phyloP scores from a whole-genome alignment of 1,139 yeast species.

The Kodamaea ohmeri region DNA sequence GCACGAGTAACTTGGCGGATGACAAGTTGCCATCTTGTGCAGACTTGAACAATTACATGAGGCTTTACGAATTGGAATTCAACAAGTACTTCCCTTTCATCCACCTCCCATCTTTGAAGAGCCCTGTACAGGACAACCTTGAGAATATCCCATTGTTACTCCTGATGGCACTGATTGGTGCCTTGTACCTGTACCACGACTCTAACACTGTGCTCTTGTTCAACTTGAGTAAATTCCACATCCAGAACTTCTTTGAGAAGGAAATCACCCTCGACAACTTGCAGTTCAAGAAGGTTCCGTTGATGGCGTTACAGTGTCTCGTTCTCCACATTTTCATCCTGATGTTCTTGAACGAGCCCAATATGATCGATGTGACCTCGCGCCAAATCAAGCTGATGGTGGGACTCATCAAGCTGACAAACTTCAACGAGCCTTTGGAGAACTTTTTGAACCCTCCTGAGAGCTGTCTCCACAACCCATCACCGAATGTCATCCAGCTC shows the following conservation, averaged over 20 bases:
- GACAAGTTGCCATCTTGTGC: constrained; percentile 70
- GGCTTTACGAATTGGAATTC: constrained; percentile 69
- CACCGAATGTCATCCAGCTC: constrained; percentile 29
- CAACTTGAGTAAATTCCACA: constrained; percentile 74
- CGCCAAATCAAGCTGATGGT: constrained; percentile 77
- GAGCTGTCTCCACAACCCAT: constrained; percentile 9
- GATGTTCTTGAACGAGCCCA: constrained; percentile 72
- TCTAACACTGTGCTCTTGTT: constrained; percentile 72
- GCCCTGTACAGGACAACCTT: constrained; percentile 49
- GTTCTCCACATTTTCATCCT: constrained; percentile 80
- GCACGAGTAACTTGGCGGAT: constrained; percentile 46
- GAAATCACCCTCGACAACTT: constrained; percentile 44
- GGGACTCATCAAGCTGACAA: constrained; percentile 74
- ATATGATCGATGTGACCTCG: constrained; percentile 70
- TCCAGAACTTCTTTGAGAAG: constrained; percentile 71
- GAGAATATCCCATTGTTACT: constrained; percentile 76
- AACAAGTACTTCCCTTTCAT: constrained; percentile 80
- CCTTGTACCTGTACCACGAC: constrained; percentile 79
- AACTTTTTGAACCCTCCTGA: constrained; percentile 60
- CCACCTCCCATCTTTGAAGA: constrained; percentile 66
- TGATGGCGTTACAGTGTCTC: constrained; percentile 86
- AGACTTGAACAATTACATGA: constrained; percentile 71
- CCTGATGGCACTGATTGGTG: constrained; percentile 87
- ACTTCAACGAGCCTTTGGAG: constrained; percentile 69
- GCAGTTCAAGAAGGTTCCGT: constrained; percentile 65